These are phyloP conservation scores for Fusarium albosuccineum DNA, from an alignment of 2,329 filamentous ascomycete genomes.

Conservation along the genomic window DNA sequence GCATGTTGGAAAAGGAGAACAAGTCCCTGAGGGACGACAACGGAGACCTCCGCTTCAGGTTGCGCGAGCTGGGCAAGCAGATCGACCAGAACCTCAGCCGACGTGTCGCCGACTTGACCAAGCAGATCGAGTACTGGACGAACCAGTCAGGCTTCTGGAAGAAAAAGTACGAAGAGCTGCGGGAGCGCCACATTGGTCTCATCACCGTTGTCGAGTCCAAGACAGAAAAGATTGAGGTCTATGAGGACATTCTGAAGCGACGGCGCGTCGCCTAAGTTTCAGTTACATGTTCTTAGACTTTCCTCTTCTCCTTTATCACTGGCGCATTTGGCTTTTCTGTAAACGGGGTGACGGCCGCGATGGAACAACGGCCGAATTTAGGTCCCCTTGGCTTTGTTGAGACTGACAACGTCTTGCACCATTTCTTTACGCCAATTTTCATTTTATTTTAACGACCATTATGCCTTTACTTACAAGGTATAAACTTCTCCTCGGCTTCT, in stretches of 20 bases:
- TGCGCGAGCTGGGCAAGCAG: constrained; percentile 53
- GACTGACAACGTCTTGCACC: constrained; percentile 8
- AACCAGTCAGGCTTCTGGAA: constrained; percentile 50
- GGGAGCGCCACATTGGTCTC: constrained; percentile 47
- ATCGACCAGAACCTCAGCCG: constrained; percentile 48
- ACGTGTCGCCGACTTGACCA: constrained; percentile 50
- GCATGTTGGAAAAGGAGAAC: constrained; percentile 55
- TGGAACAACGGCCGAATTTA: neutral
- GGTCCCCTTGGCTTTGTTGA: constrained; percentile 13
- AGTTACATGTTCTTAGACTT: neutral
- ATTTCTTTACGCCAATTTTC: constrained; percentile 12
- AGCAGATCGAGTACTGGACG: constrained; percentile 54
- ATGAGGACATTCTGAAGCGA: constrained; percentile 52
- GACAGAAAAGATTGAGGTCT: constrained; percentile 50
- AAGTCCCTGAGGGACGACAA: constrained; percentile 53
- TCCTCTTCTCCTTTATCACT: constrained; percentile 1
- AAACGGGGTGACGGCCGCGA: constrained; percentile 7
- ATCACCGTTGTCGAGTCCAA: constrained; percentile 47
- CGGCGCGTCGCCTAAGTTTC: constrained; percentile 45
- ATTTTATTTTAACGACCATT: neutral
- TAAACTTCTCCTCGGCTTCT: neutral
- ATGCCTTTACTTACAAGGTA: constrained; percentile 15
- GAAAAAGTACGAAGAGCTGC: constrained; percentile 46
- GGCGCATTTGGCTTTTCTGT: constrained; percentile 2
- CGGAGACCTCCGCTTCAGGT: constrained; percentile 49